phyloP scores from a whole-genome alignment of 2,329 filamentous ascomycete species.

The Apiospora koreana region DNA sequence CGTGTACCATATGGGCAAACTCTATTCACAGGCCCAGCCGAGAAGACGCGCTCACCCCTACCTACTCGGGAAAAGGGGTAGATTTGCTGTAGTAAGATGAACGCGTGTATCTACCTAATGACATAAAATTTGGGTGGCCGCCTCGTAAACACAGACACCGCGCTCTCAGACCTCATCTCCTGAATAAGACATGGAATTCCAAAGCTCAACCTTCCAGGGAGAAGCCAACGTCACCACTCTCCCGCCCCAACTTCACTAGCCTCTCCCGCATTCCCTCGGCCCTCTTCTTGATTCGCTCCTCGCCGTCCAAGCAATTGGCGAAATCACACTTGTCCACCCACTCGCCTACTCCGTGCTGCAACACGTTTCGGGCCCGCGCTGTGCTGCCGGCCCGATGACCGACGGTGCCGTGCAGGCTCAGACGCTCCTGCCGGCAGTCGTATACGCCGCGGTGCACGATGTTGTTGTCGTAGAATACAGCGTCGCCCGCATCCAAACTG shows the following conservation, averaged over 20 bases:
- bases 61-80: not conserved
- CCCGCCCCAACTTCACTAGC: constrained; percentile 62
- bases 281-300: constrained; percentile 43
- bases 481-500: constrained; percentile 69
- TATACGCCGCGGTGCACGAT: constrained; percentile 77
- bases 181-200: not conserved
- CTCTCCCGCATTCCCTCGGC: constrained; percentile 66
- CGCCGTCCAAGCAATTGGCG: constrained; percentile 35
- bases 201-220: constrained; percentile 53
- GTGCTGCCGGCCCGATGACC: constrained; percentile 58
- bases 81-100: not conserved
- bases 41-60: not conserved
- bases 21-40: not conserved
- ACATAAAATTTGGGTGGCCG: not conserved
- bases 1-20: not conserved
- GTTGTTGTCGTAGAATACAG: constrained; percentile 89
- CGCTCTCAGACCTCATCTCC: not conserved
- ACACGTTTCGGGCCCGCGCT: constrained; percentile 67
- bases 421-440: constrained; percentile 56
- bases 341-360: constrained; percentile 71
- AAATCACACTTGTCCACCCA: constrained; percentile 67
- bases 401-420: constrained; percentile 74
- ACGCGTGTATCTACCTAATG: not conserved
- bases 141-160: not conserved
- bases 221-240: constrained; percentile 63